These are phyloP conservation scores for Picea mariana DNA, from an alignment of 83 land plant genomes.

Conservation along the genomic window DNA sequence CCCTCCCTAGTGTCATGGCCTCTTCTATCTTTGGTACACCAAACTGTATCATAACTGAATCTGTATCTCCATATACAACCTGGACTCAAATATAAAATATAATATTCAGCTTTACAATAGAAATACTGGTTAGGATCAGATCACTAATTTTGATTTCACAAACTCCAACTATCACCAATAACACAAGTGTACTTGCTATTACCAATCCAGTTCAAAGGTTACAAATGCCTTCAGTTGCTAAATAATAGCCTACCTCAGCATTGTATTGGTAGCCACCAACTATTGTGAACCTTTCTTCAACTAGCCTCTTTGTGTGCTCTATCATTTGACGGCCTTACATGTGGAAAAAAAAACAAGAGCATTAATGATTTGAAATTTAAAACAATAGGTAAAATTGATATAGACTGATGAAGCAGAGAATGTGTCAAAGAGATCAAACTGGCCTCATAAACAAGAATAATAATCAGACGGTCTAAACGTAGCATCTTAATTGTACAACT, in stretches of 20 bases:
- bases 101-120: neutral
- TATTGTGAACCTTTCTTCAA: constrained; percentile 80
- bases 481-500: neutral
- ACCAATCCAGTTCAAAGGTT: neutral
- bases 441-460: neutral
- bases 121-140: neutral
- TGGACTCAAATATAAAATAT: constrained; percentile 19
- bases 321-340: constrained; percentile 95
- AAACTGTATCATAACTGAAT: constrained; percentile 99
- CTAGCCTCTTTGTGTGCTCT: constrained; percentile 94
- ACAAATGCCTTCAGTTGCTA: neutral
- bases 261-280: constrained; percentile 67
- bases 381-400: neutral
- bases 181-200: neutral
- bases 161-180: neutral
- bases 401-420: neutral
- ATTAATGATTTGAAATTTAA: neutral
- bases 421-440: neutral
- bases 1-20: constrained; percentile 93
- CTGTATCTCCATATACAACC: constrained; percentile 99
- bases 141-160: neutral
- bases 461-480: neutral
- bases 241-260: constrained; percentile 72
- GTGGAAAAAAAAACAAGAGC: constrained; percentile 1
- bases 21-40: constrained; percentile 79